A percentile compares a stretch with the other conserved stretches of the same genome.
These are phyloP conservation scores for Alternaria conjuncta DNA, from an alignment of 2,329 filamentous ascomycete species.

Conservation along the genomic window DNA sequence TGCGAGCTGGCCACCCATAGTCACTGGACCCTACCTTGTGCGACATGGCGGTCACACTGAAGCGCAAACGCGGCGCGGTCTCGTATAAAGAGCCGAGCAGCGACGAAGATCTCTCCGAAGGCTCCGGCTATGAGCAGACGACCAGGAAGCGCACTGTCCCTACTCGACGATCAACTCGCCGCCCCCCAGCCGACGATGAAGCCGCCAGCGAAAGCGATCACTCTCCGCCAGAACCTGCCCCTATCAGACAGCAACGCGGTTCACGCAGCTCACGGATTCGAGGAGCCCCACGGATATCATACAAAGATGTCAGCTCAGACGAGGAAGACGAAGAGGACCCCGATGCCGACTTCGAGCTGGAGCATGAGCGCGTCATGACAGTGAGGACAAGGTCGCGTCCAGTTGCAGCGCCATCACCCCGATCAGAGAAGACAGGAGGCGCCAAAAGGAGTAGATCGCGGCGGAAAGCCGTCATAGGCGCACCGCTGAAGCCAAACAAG, in stretches of 20 bases:
- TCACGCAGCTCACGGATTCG: slow-evolving; percentile 18
- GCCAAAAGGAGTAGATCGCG: slow-evolving; percentile 12
- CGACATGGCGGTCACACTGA: slow-evolving; percentile 38
- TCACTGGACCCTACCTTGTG: background rate
- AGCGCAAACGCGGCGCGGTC: slow-evolving; percentile 45
- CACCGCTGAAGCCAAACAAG: slow-evolving; percentile 34
- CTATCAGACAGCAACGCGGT: background rate
- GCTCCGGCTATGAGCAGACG: slow-evolving; percentile 20
- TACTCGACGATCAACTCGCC: slow-evolving; percentile 35
- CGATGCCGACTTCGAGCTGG: slow-evolving; percentile 36
- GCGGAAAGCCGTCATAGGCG: slow-evolving; percentile 30
- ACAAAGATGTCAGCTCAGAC: slow-evolving; percentile 44
- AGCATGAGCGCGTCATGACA: slow-evolving; percentile 18
- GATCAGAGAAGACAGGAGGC: slow-evolving; percentile 13
- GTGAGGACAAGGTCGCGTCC: slow-evolving; percentile 16
- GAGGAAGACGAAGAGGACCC: slow-evolving; percentile 21
- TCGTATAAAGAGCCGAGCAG: slow-evolving; percentile 48
- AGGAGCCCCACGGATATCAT: slow-evolving; percentile 31
- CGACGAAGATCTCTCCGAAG: slow-evolving; percentile 36
- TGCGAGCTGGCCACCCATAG: background rate
- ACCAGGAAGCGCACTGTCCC: slow-evolving; percentile 25
- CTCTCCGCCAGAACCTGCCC: slow-evolving; percentile 6
- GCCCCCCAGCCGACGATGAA: slow-evolving; percentile 23
- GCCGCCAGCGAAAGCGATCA: slow-evolving; percentile 17
- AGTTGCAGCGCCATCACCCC: slow-evolving; percentile 11